These are phyloP conservation scores for Castanea sativa DNA, from an alignment of 306 rosid genomes.

Conservation along the genomic window DNA sequence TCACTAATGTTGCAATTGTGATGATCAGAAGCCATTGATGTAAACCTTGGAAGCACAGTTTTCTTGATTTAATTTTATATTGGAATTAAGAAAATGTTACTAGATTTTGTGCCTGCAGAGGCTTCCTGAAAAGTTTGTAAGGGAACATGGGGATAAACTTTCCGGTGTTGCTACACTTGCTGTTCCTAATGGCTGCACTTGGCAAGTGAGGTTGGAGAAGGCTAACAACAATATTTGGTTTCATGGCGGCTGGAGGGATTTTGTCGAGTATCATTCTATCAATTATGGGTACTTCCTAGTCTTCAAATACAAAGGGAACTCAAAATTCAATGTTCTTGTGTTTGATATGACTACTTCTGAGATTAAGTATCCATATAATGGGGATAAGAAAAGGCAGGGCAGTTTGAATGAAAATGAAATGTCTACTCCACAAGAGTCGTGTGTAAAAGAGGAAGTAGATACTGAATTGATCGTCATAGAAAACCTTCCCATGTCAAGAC, in stretches of 20 bases:
- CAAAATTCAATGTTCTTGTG: too few species aligned
- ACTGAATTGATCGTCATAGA: neutral
- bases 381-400: too few species aligned
- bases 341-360: too few species aligned
- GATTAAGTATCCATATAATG: too few species aligned
- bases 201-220: constrained; percentile 15
- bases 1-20: too few species aligned
- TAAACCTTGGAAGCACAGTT: neutral
- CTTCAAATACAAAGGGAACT: too few species aligned
- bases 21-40: neutral
- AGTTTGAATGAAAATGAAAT: neutral
- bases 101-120: neutral
- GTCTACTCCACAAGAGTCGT: neutral
- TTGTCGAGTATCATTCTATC: neutral
- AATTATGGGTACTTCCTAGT: too few species aligned
- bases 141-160: constrained; percentile 11
- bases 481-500: neutral
- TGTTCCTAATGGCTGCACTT: constrained; percentile 15
- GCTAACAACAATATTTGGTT: constrained; percentile 6
- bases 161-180: neutral
- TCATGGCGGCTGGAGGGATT: constrained; percentile 7
- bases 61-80: neutral
- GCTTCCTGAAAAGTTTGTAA: constrained; percentile 9
- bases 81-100: neutral
- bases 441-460: neutral